Percentiles rank a stretch among this genome's conserved stretches.
Evolutionary conservation across 768 basidiomycete species (phyloP).

Genomic region (Tubosaeta brunneosetosa): DNA sequence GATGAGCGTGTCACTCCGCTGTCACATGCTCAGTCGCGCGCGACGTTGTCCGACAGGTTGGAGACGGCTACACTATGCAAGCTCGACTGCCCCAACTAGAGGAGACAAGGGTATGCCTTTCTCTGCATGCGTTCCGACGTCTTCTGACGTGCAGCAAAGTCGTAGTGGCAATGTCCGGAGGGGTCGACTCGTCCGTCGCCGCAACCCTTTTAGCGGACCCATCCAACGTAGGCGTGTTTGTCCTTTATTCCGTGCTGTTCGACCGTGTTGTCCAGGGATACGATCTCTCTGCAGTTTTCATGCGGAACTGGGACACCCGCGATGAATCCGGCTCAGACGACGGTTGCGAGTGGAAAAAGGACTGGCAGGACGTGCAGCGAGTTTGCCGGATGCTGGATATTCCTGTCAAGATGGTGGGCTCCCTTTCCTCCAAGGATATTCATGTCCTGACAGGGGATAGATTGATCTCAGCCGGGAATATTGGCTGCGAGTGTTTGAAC

Average conservation of each 20-base stretch:
- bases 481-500: slow-evolving; percentile 89
- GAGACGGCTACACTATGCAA: slow-evolving; percentile 10
- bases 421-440: background rate
- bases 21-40: slow-evolving; percentile 4
- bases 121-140: background rate
- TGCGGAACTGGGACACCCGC: slow-evolving; percentile 93
- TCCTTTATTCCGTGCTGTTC: background rate
- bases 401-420: slow-evolving; percentile 63
- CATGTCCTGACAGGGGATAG: slow-evolving; percentile 33
- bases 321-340: slow-evolving; percentile 74
- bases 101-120: slow-evolving; percentile 25
- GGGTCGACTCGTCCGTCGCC: slow-evolving; percentile 90
- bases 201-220: slow-evolving; percentile 65
- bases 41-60: background rate
- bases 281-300: slow-evolving; percentile 84
- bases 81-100: slow-evolving; percentile 14
- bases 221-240: slow-evolving; percentile 39
- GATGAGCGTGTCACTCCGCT: background rate
- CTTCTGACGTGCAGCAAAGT: slow-evolving; percentile 42
- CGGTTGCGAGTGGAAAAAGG: slow-evolving; percentile 95
- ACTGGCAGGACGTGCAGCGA: slow-evolving; percentile 85
- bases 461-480: slow-evolving; percentile 88
- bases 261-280: slow-evolving; percentile 48
- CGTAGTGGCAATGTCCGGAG: slow-evolving; percentile 90
- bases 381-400: slow-evolving; percentile 73